A percentile compares a stretch with the other conserved stretches of the same genome.
phyloP scores from a whole-genome alignment of 306 rosid species.

The Spatholobus suberectus region DNA sequence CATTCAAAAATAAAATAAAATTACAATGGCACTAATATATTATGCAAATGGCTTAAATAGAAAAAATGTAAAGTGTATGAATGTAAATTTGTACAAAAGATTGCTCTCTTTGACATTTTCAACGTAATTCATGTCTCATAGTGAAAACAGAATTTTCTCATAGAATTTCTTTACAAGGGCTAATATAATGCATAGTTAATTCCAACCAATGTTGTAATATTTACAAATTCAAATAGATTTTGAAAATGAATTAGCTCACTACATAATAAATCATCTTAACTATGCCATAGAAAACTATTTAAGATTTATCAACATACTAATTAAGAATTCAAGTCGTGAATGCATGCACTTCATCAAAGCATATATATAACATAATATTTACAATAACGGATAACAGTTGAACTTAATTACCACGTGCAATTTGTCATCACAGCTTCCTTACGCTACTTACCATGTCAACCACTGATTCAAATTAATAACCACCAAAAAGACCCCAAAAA shows the following conservation, averaged over 20 bases:
- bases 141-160: not conserved
- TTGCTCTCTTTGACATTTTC: not conserved
- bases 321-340: not conserved
- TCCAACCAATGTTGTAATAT: not conserved
- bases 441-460: too few species aligned
- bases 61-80: too few species aligned
- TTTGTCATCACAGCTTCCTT: conserved; percentile 51
- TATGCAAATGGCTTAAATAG: too few species aligned
- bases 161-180: not conserved
- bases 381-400: not conserved
- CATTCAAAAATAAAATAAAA: too few species aligned
- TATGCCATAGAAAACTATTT: not conserved
- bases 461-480: conserved; percentile 50
- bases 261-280: not conserved
- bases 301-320: not conserved
- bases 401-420: conserved; percentile 65
- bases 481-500: not conserved
- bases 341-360: not conserved
- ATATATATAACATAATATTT: not conserved
- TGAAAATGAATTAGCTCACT: not conserved
- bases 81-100: too few species aligned
- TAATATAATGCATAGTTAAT: not conserved
- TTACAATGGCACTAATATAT: too few species aligned
- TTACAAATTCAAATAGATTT: not conserved
- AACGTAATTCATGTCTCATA: not conserved